These are phyloP conservation scores for Paramecium sexaurelia DNA, from an alignment of 73 alveolate species.

Conservation along the genomic window DNA sequence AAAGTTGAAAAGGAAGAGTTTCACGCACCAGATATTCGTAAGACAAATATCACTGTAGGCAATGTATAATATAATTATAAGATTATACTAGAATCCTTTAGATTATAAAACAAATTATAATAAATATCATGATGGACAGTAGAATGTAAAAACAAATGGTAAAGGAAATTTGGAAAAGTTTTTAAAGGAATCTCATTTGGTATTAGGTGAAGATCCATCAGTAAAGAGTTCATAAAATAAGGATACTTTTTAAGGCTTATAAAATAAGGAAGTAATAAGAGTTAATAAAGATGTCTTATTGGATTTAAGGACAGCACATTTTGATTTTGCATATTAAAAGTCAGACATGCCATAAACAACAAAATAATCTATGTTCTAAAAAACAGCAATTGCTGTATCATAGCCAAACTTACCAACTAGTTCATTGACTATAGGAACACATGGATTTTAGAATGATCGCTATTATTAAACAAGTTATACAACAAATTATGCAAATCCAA, in stretches of 20 bases:
- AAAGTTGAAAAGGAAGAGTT: background rate
- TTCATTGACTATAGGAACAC: background rate
- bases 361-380: conserved; percentile 11
- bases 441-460: background rate
- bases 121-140: background rate
- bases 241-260: conserved; percentile 23
- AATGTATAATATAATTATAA: background rate
- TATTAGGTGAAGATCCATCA: background rate
- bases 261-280: background rate
- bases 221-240: background rate
- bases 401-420: background rate
- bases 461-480: background rate
- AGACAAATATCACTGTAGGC: conserved; percentile 6
- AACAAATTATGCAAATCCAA: background rate
- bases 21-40: conserved; percentile 8
- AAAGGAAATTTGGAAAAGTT: background rate
- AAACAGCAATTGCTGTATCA: background rate
- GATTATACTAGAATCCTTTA: background rate
- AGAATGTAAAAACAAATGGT: background rate
- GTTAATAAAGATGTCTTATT: background rate
- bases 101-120: background rate
- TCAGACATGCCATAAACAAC: conserved; percentile 45
- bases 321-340: conserved; percentile 42
- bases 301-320: conserved; percentile 52
- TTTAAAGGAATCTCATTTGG: conserved; percentile 22